These are phyloP conservation scores for Diversispora epigaea DNA, from an alignment of 192 early-diverging fungal species.

Conservation along the genomic window DNA sequence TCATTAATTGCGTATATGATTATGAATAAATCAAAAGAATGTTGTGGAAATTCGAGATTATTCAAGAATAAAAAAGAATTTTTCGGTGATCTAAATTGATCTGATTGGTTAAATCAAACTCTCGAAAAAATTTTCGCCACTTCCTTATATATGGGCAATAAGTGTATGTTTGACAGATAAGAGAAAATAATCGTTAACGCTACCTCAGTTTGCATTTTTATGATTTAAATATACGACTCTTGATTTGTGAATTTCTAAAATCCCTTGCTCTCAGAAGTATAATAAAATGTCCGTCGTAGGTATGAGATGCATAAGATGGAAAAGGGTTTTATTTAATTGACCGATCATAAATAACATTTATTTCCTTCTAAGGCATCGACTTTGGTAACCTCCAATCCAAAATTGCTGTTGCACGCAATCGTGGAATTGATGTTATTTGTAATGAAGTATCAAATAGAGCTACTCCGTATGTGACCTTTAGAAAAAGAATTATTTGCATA, in stretches of 20 bases:
- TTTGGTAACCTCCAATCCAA: conserved; percentile 95
- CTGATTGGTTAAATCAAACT: background rate
- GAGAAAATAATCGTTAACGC: background rate
- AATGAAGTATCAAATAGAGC: conserved; percentile 97
- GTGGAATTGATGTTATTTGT: conserved; percentile 95
- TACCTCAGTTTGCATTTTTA: background rate
- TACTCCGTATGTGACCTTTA: conserved; percentile 73
- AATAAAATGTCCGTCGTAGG: conserved; percentile 32
- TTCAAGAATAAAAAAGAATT: background rate
- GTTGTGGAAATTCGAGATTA: conserved; percentile 13
- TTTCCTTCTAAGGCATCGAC: conserved; percentile 77
- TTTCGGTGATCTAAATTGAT: background rate
- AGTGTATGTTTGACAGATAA: background rate
- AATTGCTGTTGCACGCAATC: conserved; percentile 95
- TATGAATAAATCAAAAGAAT: background rate
- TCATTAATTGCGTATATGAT: background rate
- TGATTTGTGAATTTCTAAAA: no score
- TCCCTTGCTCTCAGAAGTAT: no score
- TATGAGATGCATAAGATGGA: background rate
- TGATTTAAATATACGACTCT: background rate
- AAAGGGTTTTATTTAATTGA: background rate
- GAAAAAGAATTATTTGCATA: background rate
- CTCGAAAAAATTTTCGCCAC: background rate
- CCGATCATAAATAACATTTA: background rate
- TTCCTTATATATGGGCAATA: background rate